Evolutionary conservation across 164 flowering plant species (phyloP), one percentile per base, ranked within the genome.

Genomic region (Magnolia officinalis): DNA sequence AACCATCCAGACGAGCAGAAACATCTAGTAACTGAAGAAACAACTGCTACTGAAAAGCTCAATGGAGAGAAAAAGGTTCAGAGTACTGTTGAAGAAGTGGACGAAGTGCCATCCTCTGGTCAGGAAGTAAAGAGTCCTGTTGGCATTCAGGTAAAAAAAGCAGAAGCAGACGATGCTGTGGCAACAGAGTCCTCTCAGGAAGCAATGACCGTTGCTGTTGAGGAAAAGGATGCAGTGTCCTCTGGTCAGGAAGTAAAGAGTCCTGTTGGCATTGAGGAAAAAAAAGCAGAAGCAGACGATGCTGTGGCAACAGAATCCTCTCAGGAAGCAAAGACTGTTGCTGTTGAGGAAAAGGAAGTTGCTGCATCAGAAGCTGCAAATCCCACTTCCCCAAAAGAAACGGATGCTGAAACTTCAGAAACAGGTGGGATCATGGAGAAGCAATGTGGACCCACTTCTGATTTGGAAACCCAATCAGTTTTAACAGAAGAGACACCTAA

Each of bases 1-100:
- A 92, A 77, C 80, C 8, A 51, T 74, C 20, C 61, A 1, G 18
- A 72, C 9, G 88, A 80, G 77, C 76, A 72, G 71, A 81, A 70
- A 74, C 77, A 77, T 71, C 77, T 74, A 51, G 78, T 8, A 23
- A 80, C 71, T 75, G 81, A 76, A 51, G 88, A 83, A 76, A 74
- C 67, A 24, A 79, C 81, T 59, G 75, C 31, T 6, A 19, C 70
- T 2, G 84, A 85, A n/a, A 69, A 84, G 16, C 72, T 71, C 29
- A 78, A 2, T 7, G 86, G 76, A 50, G 82, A 51, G 63, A 79
- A 84, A 74, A 74, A 81, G 50, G 71, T 67, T 77, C 67, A 79
- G 67, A 85, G 65, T 70, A 51, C 78, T 14, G 29, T 19, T 19
- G 76, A 51, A 76, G 87, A 52, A 82, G 80, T 71, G 49, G 16